Evolutionary conservation across 371 early-diverging fungal genomes (phyloP), one percentile per base, ranked within the genome.

Genomic region (Mucor indicus): DNA sequence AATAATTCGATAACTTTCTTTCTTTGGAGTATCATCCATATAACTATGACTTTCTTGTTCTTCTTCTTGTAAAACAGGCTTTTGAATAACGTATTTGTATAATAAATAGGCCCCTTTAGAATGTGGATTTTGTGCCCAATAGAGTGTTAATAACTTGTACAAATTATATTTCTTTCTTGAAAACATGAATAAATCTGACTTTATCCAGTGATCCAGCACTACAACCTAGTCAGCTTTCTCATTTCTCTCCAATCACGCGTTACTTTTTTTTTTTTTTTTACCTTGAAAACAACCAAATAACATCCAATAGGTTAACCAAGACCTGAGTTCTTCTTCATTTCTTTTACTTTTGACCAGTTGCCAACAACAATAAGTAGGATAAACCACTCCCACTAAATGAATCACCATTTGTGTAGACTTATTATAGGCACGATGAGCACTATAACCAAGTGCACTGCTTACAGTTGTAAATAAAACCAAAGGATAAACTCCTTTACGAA

Each of bases 261-360:
- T 29, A 12, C 6, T 9, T 21, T 45, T 55, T 12, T 29, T 29
- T 29, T 29, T 12, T 8, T 29, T 29, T 12, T 8, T 8, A 75
- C 75, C 67, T 67, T 73, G 74, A 32, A 79, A 48, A 21, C 59
- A 63, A 5, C 79, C 79, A 57, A 67, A 79, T 2, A 75, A 30
- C 29, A 72, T 51, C 79, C 79, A 79, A 50, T 79, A 79, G 37
- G 76, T 75, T 17, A 79, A 48, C 79, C 79, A 79, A 15, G 64
- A 53, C 42, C 65, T 69, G 15, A 55, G 35, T 24, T 50, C 17
- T 23, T 47, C 44, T 33, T 9, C 10, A 13, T 9, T 15, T n/a
- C n/a, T 20, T 30, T 19, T 27, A 32, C 41, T 17, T 45, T 55
- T 63, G 13, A 64, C 52, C 7, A 57, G 35, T 30, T 60, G 45